Percentiles rank a stretch among this genome's conserved stretches.
phyloP scores from a whole-genome alignment of 2,329 filamentous ascomycete genomes.

The Aureobasidium sp. region DNA sequence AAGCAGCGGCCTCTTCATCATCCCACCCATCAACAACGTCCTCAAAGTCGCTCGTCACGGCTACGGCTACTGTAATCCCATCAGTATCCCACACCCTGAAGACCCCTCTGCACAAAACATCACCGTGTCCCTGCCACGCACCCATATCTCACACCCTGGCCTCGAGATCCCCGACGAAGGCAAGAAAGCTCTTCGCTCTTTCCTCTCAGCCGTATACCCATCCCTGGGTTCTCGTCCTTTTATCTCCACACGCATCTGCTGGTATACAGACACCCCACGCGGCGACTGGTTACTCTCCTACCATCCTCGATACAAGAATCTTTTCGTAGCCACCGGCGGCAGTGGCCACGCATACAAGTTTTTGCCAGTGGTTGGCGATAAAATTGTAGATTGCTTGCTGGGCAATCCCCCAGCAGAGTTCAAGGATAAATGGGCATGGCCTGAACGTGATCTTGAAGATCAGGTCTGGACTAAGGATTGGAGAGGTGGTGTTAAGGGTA shows the following conservation, averaged over 20 bases:
- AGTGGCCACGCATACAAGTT: slow-evolving; percentile 57
- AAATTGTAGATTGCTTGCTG: slow-evolving; percentile 44
- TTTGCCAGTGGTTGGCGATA: slow-evolving; percentile 48
- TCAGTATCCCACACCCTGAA: slow-evolving; percentile 37
- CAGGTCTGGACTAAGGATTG: slow-evolving; percentile 30
- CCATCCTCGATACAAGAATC: slow-evolving; percentile 39
- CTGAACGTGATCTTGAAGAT: slow-evolving; percentile 26
- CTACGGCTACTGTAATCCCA: slow-evolving; percentile 42
- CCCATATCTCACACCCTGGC: slow-evolving; percentile 34
- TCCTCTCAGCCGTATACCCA: slow-evolving; percentile 46
- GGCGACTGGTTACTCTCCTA: slow-evolving; percentile 48
- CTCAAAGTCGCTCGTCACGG: slow-evolving; percentile 43
- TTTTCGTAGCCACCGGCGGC: slow-evolving; percentile 54
- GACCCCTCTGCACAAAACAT: slow-evolving; percentile 25
- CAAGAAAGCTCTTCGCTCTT: slow-evolving; percentile 51
- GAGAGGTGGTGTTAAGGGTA: slow-evolving; percentile 28
- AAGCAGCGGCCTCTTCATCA: slow-evolving; percentile 62
- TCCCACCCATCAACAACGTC: slow-evolving; percentile 48
- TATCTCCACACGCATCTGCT: slow-evolving; percentile 42
- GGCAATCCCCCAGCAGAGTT: slow-evolving; percentile 37
- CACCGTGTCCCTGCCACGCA: slow-evolving; percentile 41
- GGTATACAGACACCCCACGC: slow-evolving; percentile 48
- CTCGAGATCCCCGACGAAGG: slow-evolving; percentile 51
- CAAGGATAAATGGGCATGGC: slow-evolving; percentile 53
- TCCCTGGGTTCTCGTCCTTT: slow-evolving; percentile 32